Evolutionary conservation across 164 flowering plant genomes (phyloP).

Genomic region (Houttuynia cordata): DNA sequence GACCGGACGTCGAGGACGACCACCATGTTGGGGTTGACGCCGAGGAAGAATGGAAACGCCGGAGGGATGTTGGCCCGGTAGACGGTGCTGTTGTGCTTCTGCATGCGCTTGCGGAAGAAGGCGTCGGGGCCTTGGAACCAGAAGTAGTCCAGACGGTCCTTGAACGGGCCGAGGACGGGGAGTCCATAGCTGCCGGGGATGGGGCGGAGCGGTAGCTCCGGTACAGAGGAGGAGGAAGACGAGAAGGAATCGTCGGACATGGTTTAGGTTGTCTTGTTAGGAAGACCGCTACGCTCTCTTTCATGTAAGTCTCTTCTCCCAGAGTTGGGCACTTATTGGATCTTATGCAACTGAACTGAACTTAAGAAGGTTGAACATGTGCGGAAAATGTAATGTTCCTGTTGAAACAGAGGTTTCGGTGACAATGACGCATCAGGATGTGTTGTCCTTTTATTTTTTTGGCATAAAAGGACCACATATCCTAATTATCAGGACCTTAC

Average conservation of each 20-base stretch:
- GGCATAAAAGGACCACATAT: too few species aligned
- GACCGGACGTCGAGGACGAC: slow-evolving; percentile 69
- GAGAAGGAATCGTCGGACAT: not conserved
- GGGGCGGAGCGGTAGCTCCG: slow-evolving; percentile 30
- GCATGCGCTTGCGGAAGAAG: slow-evolving; percentile 50
- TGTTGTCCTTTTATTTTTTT: too few species aligned
- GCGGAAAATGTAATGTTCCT: too few species aligned
- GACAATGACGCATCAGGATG: too few species aligned
- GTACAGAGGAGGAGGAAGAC: slow-evolving; percentile 8
- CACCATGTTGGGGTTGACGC: slow-evolving; percentile 60
- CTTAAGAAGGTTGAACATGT: too few species aligned
- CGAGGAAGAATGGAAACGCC: slow-evolving; percentile 45
- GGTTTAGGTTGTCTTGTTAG: not conserved
- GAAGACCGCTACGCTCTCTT: too few species aligned
- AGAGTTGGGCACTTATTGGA: too few species aligned
- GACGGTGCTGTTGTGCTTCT: slow-evolving; percentile 66
- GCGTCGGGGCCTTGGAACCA: slow-evolving; percentile 76
- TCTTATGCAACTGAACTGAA: too few species aligned
- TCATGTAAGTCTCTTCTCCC: too few species aligned
- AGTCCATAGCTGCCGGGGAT: slow-evolving; percentile 76
- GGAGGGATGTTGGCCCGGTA: slow-evolving; percentile 84
- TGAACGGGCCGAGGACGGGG: slow-evolving; percentile 65
- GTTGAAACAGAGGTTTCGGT: too few species aligned
- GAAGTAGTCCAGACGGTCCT: slow-evolving; percentile 70
- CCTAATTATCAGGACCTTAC: too few species aligned